Conservation (phyloP, 257 asterid genomes). For the Penstemon davidsonii region DNA sequence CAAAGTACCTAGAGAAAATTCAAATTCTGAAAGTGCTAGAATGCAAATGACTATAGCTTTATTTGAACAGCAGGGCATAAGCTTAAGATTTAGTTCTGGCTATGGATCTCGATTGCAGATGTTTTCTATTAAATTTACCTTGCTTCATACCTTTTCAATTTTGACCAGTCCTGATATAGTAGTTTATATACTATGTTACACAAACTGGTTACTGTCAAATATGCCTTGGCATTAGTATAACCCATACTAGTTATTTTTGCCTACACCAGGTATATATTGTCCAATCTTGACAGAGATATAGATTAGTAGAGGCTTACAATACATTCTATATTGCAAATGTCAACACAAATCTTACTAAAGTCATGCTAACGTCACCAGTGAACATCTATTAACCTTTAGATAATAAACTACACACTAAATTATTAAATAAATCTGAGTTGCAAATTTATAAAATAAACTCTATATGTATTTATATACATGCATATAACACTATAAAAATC, state of each 20-base stretch:
- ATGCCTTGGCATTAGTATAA: neutral
- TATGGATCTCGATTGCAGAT: conserved; percentile 7
- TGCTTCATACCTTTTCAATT: neutral
- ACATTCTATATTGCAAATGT: conserved; percentile 2
- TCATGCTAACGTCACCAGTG: neutral
- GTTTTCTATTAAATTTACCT: conserved; percentile 1
- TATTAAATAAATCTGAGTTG: no score
- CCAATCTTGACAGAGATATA: neutral
- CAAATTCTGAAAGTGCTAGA: conserved; percentile 27
- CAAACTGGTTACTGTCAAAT: no score
- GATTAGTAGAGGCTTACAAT: neutral
- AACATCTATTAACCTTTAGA: neutral
- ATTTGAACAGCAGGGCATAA: conserved; percentile 14
- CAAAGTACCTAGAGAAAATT: conserved; percentile 50
- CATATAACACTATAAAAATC: neutral
- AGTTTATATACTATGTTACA: neutral
- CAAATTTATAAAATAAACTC: neutral
- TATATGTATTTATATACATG: neutral
- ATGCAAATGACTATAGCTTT: conserved; percentile 16
- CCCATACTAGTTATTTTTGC: neutral
- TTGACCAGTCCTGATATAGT: conserved; percentile 10
- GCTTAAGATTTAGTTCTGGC: conserved; percentile 1
- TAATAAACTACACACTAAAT: neutral
- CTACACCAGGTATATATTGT: neutral
- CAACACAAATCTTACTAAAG: conserved; percentile 11